Base-by-base conservation (phyloP, 2,329 filamentous ascomycete species). In the Metarhizium sp. region DNA sequence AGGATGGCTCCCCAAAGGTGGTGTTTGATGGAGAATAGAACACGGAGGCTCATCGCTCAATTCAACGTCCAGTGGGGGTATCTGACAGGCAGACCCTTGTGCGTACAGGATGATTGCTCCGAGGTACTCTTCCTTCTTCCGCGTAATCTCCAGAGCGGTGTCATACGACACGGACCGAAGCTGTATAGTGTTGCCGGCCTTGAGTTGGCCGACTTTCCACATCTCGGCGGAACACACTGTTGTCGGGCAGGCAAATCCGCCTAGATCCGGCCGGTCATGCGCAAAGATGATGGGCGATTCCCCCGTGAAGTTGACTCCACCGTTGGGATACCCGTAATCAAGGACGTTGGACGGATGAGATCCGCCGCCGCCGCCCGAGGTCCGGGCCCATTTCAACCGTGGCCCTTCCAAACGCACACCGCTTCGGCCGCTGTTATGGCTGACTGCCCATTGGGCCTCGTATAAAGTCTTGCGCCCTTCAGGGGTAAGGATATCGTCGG, bases 301-400 rank as follows among this genome's bases (percentile, higher is more conserved):
- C 0, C 70, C 70, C 4, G 69, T 71, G 54, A 62, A 72, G 59
- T 67, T 70, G 8, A 72, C 53, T 0, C 68, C 66, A 0, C 67
- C 63, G 5, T 58, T 63, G 2, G 81, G 81, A 59, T 84, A 82
- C 8, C 58, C 60, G 38, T 60, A 64, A 38, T 61, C 62, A 4
- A 63, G 50, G 6, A 56, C 58, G 45, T 85, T 84, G 38, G 73
- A 77, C 0, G 84, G 84, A 64, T 87, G 84, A 1, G 78, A 75
- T 11, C 84, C 84, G 7, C 81, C 84, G 58, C 84, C 82, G 0
- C 82, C 84, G 11, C 83, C 84, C 59, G 81, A 76, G 36, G 74
- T 65, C 6, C 84, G 71, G 14, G 81, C 79, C 78, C 79, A 87
- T 58, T 77, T 74, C 0, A 80, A 80, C 0, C 76, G 74, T 0